These are phyloP conservation scores for Medicago ruthenica DNA, from an alignment of 306 rosid species.

Conservation along the genomic window DNA sequence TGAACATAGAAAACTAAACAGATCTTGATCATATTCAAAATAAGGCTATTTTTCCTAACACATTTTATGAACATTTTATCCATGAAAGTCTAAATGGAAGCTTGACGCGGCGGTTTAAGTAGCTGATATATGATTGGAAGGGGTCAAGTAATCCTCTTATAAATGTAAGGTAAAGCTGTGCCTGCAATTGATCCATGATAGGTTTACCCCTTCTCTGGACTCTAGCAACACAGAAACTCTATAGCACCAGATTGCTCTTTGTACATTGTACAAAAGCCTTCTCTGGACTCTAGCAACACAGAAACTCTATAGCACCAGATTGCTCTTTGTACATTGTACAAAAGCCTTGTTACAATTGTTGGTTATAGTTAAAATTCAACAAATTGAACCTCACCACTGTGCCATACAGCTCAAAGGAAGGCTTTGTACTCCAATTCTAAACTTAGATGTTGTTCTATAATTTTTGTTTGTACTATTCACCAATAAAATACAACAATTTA, in stretches of 20 bases:
- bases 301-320: background rate
- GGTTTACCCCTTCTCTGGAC: background rate
- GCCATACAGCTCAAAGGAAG: slow-evolving; percentile 12
- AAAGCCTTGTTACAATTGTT: background rate
- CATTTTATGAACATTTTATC: background rate
- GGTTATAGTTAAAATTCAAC: background rate
- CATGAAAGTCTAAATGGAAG: slow-evolving; percentile 20
- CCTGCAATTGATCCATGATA: background rate
- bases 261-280: background rate
- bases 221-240: background rate
- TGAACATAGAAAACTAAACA: slow-evolving; percentile 7
- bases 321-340: background rate
- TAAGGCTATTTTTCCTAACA: background rate
- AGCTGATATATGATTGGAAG: background rate
- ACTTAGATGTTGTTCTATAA: background rate
- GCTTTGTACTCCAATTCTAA: background rate
- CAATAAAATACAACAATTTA: background rate
- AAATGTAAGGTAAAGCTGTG: background rate
- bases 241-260: background rate
- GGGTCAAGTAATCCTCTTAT: background rate
- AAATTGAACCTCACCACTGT: background rate
- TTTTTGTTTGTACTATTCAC: background rate
- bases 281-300: background rate
- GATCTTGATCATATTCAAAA: slow-evolving; percentile 21
- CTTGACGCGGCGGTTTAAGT: background rate